phyloP scores from a whole-genome alignment of 2,329 filamentous ascomycete species.

The Neopestalotiopsis sp. region DNA sequence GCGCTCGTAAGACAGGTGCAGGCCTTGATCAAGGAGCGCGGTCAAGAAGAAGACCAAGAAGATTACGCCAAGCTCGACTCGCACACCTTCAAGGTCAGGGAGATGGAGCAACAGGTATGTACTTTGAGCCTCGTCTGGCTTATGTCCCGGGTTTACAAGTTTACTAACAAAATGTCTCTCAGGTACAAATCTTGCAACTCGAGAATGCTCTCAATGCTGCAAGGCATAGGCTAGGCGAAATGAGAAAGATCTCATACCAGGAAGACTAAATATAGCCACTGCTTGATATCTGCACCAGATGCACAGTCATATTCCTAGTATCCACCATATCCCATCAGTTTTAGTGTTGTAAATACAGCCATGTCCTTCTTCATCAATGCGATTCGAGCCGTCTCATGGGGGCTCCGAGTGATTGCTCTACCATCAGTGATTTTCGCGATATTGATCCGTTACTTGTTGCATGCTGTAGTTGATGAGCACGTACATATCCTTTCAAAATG shows the following conservation, averaged over 20 bases:
- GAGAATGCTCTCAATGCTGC: slow-evolving; percentile 86
- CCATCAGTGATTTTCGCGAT: background rate
- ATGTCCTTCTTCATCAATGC: background rate
- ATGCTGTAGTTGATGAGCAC: background rate
- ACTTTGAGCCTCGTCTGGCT: background rate
- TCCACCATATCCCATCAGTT: background rate
- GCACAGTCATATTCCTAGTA: background rate
- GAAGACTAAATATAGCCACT: slow-evolving; percentile 61
- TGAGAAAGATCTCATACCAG: slow-evolving; percentile 96
- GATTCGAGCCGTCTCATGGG: background rate
- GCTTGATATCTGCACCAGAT: background rate
- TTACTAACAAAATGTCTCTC: slow-evolving; percentile 29
- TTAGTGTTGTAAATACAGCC: background rate
- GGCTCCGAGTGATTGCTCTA: background rate
- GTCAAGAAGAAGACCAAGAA: slow-evolving; percentile 79
- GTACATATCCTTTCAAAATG: no score
- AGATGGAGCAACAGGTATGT: slow-evolving; percentile 99
- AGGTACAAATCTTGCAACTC: slow-evolving; percentile 97
- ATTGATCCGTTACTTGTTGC: background rate
- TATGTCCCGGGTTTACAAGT: background rate
- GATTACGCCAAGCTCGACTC: slow-evolving; percentile 89
- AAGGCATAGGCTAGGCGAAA: slow-evolving; percentile 86
- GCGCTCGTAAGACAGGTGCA: slow-evolving; percentile 92
- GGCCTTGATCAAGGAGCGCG: slow-evolving; percentile 87
- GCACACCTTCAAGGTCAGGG: slow-evolving; percentile 97